These are phyloP conservation scores for Pseudocercospora crystallina DNA, from an alignment of 2,329 filamentous ascomycete species.

Conservation along the genomic window DNA sequence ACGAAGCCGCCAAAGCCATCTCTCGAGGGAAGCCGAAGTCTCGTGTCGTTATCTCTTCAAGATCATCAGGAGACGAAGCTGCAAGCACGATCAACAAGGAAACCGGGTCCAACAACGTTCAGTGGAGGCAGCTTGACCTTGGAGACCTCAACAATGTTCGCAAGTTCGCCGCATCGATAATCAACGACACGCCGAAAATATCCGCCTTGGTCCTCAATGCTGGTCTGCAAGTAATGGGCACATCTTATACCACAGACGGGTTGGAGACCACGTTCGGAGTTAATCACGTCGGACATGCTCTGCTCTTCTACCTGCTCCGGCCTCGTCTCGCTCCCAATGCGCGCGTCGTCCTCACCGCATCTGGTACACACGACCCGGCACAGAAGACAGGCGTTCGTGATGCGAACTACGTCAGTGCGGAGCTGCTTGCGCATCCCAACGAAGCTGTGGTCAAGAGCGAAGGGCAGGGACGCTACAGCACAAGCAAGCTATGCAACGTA, in stretches of 20 bases:
- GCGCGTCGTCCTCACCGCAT: conserved; percentile 39
- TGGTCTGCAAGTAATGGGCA: conserved; percentile 34
- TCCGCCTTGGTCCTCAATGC: conserved; percentile 47
- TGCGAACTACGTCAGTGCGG: conserved; percentile 45
- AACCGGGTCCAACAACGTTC: conserved; percentile 42
- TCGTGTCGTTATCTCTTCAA: conserved; percentile 45
- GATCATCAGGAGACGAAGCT: conserved; percentile 44
- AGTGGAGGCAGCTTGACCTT: conserved; percentile 52
- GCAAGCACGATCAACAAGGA: conserved; percentile 46
- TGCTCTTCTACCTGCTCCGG: conserved; percentile 25
- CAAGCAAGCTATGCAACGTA: conserved; percentile 50
- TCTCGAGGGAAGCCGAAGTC: conserved; percentile 43
- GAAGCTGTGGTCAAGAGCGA: conserved; percentile 22
- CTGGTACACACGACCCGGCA: conserved; percentile 50
- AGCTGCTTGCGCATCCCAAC: conserved; percentile 47
- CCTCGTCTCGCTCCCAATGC: conserved; percentile 44
- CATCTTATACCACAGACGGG: conserved; percentile 32
- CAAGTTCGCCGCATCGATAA: conserved; percentile 37
- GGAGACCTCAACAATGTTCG: conserved; percentile 51
- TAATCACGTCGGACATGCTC: conserved; percentile 30
- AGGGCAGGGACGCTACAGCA: conserved; percentile 42
- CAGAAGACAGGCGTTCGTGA: conserved; percentile 45
- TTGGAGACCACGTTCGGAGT: conserved; percentile 39
- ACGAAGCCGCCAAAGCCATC: conserved; percentile 42
- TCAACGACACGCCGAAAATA: conserved; percentile 37